A percentile compares a stretch with the other conserved stretches of the same genome.
Evolutionary conservation across 179 eudicot genomes (phyloP).

Genomic region (Patellifolia procumbens): DNA sequence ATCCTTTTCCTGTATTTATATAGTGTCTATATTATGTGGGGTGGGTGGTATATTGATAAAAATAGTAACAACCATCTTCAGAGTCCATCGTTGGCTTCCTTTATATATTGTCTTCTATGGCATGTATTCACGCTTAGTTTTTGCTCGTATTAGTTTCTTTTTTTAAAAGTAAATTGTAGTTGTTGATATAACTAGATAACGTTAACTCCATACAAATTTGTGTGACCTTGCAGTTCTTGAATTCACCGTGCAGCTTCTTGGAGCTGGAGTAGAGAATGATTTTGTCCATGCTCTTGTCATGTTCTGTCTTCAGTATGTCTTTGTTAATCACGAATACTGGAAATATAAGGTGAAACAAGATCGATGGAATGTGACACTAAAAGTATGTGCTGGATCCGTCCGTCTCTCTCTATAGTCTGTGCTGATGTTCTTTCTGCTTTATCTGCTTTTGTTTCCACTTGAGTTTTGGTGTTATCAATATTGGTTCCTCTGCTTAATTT

Average conservation of each 20-base stretch:
- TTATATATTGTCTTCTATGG: background rate
- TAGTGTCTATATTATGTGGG: no score
- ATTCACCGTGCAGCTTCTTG: conserved; percentile 73
- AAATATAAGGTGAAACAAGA: conserved; percentile 84
- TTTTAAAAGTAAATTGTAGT: background rate
- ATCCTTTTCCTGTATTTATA: no score
- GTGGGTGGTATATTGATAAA: no score
- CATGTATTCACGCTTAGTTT: background rate
- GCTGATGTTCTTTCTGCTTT: background rate
- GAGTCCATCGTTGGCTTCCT: background rate
- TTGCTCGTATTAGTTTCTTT: background rate
- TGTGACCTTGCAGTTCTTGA: conserved; percentile 67
- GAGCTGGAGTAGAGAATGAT: conserved; percentile 79
- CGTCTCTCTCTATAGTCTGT: background rate
- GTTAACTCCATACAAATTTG: background rate
- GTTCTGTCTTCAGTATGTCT: conserved; percentile 85
- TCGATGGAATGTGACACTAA: conserved; percentile 92
- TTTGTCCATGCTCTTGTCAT: conserved; percentile 64
- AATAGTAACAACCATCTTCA: no score
- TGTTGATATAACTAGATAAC: background rate
- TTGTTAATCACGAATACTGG: conserved; percentile 88
- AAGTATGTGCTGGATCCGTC: conserved; percentile 53
- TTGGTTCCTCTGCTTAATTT: background rate
- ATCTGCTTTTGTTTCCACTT: background rate
- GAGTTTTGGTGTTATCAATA: background rate